Base-by-base conservation (phyloP, 2,329 filamentous ascomycete genomes). In the Xylaria sp. region DNA sequence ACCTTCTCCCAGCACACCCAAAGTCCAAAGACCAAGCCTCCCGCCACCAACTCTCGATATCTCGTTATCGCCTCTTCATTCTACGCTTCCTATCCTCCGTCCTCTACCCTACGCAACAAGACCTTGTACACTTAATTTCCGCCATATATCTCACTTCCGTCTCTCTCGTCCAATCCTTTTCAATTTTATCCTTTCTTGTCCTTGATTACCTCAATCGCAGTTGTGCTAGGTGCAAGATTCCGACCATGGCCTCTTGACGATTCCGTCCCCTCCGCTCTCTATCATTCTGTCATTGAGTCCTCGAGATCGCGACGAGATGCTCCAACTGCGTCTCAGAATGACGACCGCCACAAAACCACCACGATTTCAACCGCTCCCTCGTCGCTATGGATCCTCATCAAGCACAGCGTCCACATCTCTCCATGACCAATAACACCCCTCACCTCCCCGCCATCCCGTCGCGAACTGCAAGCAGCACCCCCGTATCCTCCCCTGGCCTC, bases 401-500 rank as follows among this genome's bases (percentile, higher is more conserved):
- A 65, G 67, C 71, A 61, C 75, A 73, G 44, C 73, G 77, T 68
- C 79, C 78, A 64, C 80, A 76, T 44, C 77, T 78, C 56, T 79
- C 80, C 70, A 75, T 71, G 70, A 78, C 80, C 70, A 77, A 80
- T 62, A 78, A 79, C 70, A 77, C 77, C 71, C 75, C 79, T 48
- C 73, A 75, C 44, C 75, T 79, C 58, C 74, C 80, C 6, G 80
- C 83, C 58, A 71, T 84, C 70, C 82, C 83, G 26, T 77, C 82
- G 70, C 82, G 84, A 69, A 86, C 85, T 46, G 82, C 85, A 68
- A 82, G 79, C 76, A 88, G 83, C 80, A 89, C 88, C 11, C 87
- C 88, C 28, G 82, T 85, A 66, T 88, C 88, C 61, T 90, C 88
- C 33, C 86, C 88, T 0, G 88, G 88, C 31, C 85, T 90, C 67